These are phyloP conservation scores for Leonotis leonurus DNA, from an alignment of 257 asterid genomes.

Conservation along the genomic window DNA sequence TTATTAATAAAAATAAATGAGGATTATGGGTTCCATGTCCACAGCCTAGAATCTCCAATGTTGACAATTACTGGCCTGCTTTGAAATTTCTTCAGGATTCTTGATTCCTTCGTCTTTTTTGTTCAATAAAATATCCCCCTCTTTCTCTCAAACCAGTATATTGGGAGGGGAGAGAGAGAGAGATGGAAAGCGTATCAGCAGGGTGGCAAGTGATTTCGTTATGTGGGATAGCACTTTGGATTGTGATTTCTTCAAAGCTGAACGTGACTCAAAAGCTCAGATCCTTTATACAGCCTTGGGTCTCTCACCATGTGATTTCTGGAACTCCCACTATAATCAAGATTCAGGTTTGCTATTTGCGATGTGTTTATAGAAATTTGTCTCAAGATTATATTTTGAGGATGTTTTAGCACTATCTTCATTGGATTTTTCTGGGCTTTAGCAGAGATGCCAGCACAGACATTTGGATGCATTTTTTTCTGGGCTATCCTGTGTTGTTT, in stretches of 20 bases:
- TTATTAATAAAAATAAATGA: neutral
- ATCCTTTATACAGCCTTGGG: conserved; percentile 79
- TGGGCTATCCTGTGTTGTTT: conserved; percentile 74
- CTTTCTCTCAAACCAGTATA: neutral
- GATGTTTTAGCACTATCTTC: neutral
- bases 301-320: conserved; percentile 38
- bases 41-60: neutral
- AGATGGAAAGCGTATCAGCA: conserved; percentile 46
- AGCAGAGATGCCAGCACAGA: conserved; percentile 63
- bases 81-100: neutral
- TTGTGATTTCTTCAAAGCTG: conserved; percentile 53
- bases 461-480: conserved; percentile 75
- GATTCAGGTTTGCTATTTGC: conserved; percentile 62
- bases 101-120: neutral
- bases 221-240: conserved; percentile 64
- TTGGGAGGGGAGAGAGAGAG: neutral
- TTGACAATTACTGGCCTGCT: neutral
- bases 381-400: neutral
- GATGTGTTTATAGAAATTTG: neutral
- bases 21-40: conserved; percentile 11
- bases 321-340: conserved; percentile 54
- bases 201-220: conserved; percentile 55
- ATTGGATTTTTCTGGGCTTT: conserved; percentile 1
- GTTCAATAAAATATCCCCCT: neutral
- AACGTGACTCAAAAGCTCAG: conserved; percentile 63